Evolutionary conservation across 164 flowering plant species (phyloP), one percentile per base, ranked within the genome.

Genomic region (Vitis labrusca): DNA sequence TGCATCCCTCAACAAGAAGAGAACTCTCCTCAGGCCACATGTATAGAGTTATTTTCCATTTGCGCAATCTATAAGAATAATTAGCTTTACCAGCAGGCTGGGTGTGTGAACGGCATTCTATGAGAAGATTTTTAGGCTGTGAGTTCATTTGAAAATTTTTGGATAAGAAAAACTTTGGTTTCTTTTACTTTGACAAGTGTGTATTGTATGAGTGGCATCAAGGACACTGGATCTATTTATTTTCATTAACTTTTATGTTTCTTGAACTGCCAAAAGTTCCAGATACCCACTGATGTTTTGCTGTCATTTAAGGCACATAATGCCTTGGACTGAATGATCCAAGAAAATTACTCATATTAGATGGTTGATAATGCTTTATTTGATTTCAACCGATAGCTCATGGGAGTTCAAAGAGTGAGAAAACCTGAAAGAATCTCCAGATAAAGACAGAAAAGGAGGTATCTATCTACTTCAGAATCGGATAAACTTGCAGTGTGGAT

Each of bases 31-130:
- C 60, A 19, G 3, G 32, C 67, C 65, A 64, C 61, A 72, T 80
- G 83, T 80, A 81, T 77, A 86, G 82, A 84, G 85, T 64, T 74
- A 61, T 74, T 79, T 70, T 70, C 27, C 57, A 66, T 61, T 30
- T 56, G 72, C 65, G 67, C 61, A 67, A 57, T 11, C 50, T 65
- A 51, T 32, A 70, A 75, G 72, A 84, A 80, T 84, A 83, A 81
- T 79, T 76, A 79, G 77, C 77, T 84, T 79, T 80, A 37, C 6
- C 44, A 37, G 77, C 61, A 70, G 55, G 67, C 23, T 59, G 57
- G 64, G 50, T 72, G 69, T 65, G 51, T 69, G 80, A 76, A 37
- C 57, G 65, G 14, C 52, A 51, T 59, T 72, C 19, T 62, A 50
- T 65, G 64, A 65, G 66, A 68, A 71, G 64, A 71, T 69, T 70